Evolutionary conservation across 1,284 basidiomycete genomes (phyloP), one percentile per base, ranked within the genome.

Genomic region (Peniophora sp.): DNA sequence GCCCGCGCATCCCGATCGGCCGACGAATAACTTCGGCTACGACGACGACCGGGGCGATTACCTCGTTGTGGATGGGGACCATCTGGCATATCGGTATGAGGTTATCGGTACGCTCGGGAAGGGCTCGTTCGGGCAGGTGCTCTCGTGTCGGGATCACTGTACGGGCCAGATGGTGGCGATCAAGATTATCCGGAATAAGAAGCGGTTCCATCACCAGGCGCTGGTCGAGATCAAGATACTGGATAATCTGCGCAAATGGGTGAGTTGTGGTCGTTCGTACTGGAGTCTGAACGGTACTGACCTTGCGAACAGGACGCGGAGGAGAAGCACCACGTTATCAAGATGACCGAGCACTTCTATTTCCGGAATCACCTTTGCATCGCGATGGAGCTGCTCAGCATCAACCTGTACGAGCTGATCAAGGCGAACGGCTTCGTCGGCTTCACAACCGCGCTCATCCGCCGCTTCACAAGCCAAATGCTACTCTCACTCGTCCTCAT

Each of bases 111-210:
- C 91, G 2, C 81, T 99, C 24, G 97, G 97, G 39, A 97, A 99
- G 68, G 97, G 97, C 23, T 98, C 96, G 8, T 99, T 99, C 58
- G 97, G 97, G 14, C 97, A 99, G 65, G 97, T 99, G 14, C 70
- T 99, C 20, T 88, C 93, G 63, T 99, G 96, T 68, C 85, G 93
- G 37, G 97, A 99, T 68, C 93, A 99, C 68, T 88, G 86, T 65
- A 94, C 94, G n/a, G 97, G 97, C 12, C 81, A 92, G 59, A 95
- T 92, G 27, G 92, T 98, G 15, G 97, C 97, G 5, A 87, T 99
- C 75, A 99, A 99, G 77, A 97, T 99, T 59, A 99, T 99, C 60
- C 84, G 97, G 36, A 99, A 99, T 75, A 99, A 98, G 79, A 98
- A 98, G 70, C 79, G 97, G 43, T 99, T 99, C 77, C 96, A 99